These are phyloP conservation scores for Suillus hirtellus DNA, from an alignment of 768 basidiomycete genomes.

Conservation along the genomic window DNA sequence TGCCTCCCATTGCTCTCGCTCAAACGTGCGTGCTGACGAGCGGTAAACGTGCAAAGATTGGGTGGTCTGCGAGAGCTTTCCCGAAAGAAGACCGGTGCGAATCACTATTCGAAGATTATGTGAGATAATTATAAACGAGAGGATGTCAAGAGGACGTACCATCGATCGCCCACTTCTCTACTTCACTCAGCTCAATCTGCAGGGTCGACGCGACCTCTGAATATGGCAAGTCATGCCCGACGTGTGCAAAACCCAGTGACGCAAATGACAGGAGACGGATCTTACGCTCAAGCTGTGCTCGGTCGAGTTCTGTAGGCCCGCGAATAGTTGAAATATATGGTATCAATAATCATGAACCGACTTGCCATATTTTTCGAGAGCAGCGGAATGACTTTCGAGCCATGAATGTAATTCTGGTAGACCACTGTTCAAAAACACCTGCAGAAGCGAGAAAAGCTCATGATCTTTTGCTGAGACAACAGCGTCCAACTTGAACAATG, in stretches of 20 bases:
- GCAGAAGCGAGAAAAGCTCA: conserved; percentile 72
- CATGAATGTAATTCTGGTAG: conserved; percentile 64
- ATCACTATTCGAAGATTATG: conserved; percentile 52
- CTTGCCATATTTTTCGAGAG: conserved; percentile 60
- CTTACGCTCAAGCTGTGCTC: conserved; percentile 67
- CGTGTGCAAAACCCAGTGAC: conserved; percentile 71
- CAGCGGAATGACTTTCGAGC: conserved; percentile 49
- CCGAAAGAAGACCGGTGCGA: conserved; percentile 74
- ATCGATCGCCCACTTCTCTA: conserved; percentile 89
- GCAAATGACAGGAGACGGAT: conserved; percentile 78
- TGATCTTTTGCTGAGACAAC: conserved; percentile 66
- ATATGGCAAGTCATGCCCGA: conserved; percentile 76
- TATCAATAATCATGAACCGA: not conserved
- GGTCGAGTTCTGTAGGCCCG: conserved; percentile 50
- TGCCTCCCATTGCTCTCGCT: conserved; percentile 75
- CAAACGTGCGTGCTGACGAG: conserved; percentile 75
- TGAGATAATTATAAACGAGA: conserved; percentile 1
- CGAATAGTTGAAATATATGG: not conserved
- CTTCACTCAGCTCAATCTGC: conserved; percentile 62
- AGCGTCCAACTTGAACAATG: conserved; percentile 74
- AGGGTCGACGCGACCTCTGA: conserved; percentile 65
- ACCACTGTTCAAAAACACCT: conserved; percentile 69
- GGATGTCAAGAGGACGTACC: conserved; percentile 43
- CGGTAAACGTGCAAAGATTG: conserved; percentile 73
- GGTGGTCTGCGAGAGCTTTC: conserved; percentile 80